Percentiles rank a stretch among this genome's conserved stretches.
Evolutionary conservation across 208 protist genomes (phyloP).

Genomic region (Trypanosoma boissoni): DNA sequence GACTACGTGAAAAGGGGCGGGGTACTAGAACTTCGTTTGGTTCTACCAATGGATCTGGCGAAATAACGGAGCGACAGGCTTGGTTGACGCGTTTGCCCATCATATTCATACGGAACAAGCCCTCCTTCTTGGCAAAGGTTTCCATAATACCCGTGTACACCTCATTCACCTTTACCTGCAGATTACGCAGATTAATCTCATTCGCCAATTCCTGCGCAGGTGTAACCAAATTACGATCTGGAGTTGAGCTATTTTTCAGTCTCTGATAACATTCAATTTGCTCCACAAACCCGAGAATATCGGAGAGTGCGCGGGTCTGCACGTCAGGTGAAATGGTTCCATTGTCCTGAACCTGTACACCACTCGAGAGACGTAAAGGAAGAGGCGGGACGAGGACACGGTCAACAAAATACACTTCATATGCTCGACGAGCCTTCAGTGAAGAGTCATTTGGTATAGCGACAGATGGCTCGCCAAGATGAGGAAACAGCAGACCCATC

Average conservation of each 20-base stretch:
- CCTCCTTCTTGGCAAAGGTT: constrained; percentile 99
- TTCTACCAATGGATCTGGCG: constrained; percentile 97
- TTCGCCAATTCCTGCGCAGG: constrained; percentile 59
- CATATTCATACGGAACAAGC: constrained; percentile 99
- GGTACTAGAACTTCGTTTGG: constrained; percentile 96
- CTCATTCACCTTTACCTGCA: constrained; percentile 83
- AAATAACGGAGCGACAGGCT: constrained; percentile 98
- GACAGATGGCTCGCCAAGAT: constrained; percentile 76
- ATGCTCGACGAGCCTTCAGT: constrained; percentile 50
- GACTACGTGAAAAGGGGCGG: constrained; percentile 89
- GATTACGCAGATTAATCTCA: constrained; percentile 84
- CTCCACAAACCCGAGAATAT: constrained; percentile 75
- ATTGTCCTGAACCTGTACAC: constrained; percentile 64
- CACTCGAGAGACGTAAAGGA: constrained; percentile 75
- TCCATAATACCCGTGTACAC: constrained; percentile 71
- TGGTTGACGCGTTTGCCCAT: constrained; percentile 99
- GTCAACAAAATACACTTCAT: constrained; percentile 87
- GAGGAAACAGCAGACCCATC: constrained; percentile 70
- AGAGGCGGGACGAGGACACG: constrained; percentile 85
- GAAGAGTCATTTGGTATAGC: constrained; percentile 45
- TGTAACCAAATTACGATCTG: constrained; percentile 39
- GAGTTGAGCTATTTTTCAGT: constrained; percentile 60
- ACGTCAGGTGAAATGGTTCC: constrained; percentile 65
- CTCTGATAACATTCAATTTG: constrained; percentile 82
- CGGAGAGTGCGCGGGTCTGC: constrained; percentile 61